A percentile compares a stretch with the other conserved stretches of the same genome.
Evolutionary conservation across 306 rosid genomes (phyloP).

Genomic region (Carpinus fangiana): DNA sequence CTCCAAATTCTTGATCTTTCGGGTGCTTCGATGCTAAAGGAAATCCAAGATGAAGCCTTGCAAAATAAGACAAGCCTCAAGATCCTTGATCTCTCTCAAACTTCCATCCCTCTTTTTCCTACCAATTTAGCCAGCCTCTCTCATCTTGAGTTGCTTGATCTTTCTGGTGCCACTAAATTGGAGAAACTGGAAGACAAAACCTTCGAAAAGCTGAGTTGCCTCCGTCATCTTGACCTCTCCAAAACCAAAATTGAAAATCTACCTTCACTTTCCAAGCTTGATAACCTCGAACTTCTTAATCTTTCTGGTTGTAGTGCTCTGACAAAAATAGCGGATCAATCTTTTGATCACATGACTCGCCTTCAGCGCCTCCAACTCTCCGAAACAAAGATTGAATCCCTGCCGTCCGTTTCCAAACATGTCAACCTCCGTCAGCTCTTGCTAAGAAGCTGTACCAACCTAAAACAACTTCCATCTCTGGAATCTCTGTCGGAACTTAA

Average conservation of each 20-base stretch:
- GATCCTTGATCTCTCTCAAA: constrained; percentile 30
- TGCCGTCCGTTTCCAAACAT: background rate
- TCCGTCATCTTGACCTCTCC: constrained; percentile 28
- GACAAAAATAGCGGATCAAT: constrained; percentile 6
- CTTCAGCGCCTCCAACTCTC: constrained; percentile 36
- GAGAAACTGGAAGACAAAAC: constrained; percentile 14
- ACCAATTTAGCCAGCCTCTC: constrained; percentile 4
- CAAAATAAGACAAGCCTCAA: constrained; percentile 11
- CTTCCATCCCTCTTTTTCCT: constrained; percentile 20
- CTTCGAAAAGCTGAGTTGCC: constrained; percentile 19
- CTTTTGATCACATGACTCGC: constrained; percentile 9
- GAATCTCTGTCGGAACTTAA: constrained; percentile 18
- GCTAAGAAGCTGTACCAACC: constrained; percentile 20
- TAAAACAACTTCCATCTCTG: constrained; percentile 13
- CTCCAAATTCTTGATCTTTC: constrained; percentile 40
- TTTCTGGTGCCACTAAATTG: constrained; percentile 20
- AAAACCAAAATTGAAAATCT: constrained; percentile 11
- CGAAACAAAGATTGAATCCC: background rate
- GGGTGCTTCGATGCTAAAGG: constrained; percentile 5
- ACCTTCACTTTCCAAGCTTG: constrained; percentile 27
- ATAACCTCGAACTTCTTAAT: background rate
- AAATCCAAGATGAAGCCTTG: constrained; percentile 22
- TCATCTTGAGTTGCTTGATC: constrained; percentile 27
- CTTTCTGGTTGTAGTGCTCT: background rate
- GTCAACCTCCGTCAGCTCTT: constrained; percentile 24